phyloP scores from a whole-genome alignment of 768 basidiomycete genomes.

The Lactarius deliciosus region DNA sequence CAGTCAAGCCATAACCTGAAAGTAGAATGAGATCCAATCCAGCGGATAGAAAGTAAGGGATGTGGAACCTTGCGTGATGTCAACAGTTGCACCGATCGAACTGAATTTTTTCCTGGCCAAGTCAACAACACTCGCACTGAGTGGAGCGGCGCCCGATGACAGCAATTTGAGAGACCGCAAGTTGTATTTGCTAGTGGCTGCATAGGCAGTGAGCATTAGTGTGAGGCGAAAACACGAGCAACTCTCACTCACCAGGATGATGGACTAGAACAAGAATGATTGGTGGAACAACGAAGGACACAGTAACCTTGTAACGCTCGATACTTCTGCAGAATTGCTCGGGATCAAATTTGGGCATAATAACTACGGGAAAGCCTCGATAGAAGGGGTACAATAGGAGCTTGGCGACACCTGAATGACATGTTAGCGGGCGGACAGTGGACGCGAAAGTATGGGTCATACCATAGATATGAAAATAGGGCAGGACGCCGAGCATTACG shows the following conservation, averaged over 20 bases:
- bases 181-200: slow-evolving; percentile 67
- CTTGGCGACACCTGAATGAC: slow-evolving; percentile 52
- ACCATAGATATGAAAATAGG: slow-evolving; percentile 56
- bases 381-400: slow-evolving; percentile 59
- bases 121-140: slow-evolving; percentile 61
- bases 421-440: slow-evolving; percentile 43
- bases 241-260: slow-evolving; percentile 53
- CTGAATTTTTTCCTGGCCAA: slow-evolving; percentile 44
- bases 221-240: neutral
- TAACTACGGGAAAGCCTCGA: slow-evolving; percentile 49
- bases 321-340: slow-evolving; percentile 62
- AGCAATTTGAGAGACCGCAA: slow-evolving; percentile 56
- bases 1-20: slow-evolving; percentile 75
- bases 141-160: slow-evolving; percentile 78
- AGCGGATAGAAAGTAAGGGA: slow-evolving; percentile 6
- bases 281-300: slow-evolving; percentile 70
- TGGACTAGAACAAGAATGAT: slow-evolving; percentile 75
- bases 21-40: slow-evolving; percentile 17
- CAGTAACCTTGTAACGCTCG: slow-evolving; percentile 60
- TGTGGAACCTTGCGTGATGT: slow-evolving; percentile 52
- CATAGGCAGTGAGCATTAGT: slow-evolving; percentile 2
- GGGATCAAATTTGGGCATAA: slow-evolving; percentile 74
- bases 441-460: slow-evolving; percentile 37
- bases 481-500: slow-evolving; percentile 61
- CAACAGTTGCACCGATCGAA: slow-evolving; percentile 43